These are phyloP conservation scores for Annulohypoxylon maeteangense DNA, from an alignment of 495 filamentous ascomycete species.

Conservation along the genomic window DNA sequence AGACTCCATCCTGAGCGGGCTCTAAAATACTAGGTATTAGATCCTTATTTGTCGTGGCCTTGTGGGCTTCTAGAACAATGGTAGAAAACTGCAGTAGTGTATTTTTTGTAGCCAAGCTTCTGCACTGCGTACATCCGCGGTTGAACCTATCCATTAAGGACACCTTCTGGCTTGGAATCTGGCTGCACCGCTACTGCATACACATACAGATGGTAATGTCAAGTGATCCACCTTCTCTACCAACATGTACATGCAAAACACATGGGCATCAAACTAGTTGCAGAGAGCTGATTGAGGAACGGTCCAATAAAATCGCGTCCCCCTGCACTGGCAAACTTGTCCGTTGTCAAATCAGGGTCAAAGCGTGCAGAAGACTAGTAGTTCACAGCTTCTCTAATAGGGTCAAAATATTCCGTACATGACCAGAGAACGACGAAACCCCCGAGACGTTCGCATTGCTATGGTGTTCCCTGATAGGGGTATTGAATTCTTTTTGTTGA, in stretches of 20 bases:
- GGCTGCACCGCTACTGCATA: constrained; percentile 37
- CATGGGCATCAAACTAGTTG: constrained; percentile 45
- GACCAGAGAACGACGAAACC: constrained; percentile 16
- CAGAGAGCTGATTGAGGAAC: constrained; percentile 40
- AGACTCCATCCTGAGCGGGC: background rate
- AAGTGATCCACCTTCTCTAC: constrained; percentile 36
- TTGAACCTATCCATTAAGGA: constrained; percentile 29
- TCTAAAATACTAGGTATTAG: constrained; percentile 1
- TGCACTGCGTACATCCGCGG: constrained; percentile 39
- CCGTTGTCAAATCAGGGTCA: constrained; percentile 31
- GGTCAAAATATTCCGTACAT: constrained; percentile 32
- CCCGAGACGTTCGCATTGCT: constrained; percentile 17
- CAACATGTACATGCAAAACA: constrained; percentile 43
- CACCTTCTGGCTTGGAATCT: constrained; percentile 23
- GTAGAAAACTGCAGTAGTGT: constrained; percentile 30
- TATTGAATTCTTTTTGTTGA: constrained; percentile 25
- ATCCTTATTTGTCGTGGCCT: constrained; percentile 16
- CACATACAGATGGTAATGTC: constrained; percentile 34
- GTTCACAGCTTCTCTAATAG: constrained; percentile 33
- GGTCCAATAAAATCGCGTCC: constrained; percentile 30
- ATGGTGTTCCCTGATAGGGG: constrained; percentile 30
- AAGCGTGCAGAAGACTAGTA: constrained; percentile 41
- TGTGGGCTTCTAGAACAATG: constrained; percentile 41
- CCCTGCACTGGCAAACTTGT: constrained; percentile 34
- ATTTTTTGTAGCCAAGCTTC: constrained; percentile 15